Conservation (phyloP, 1,139 yeast species). For the Candida tetrigidarum region DNA sequence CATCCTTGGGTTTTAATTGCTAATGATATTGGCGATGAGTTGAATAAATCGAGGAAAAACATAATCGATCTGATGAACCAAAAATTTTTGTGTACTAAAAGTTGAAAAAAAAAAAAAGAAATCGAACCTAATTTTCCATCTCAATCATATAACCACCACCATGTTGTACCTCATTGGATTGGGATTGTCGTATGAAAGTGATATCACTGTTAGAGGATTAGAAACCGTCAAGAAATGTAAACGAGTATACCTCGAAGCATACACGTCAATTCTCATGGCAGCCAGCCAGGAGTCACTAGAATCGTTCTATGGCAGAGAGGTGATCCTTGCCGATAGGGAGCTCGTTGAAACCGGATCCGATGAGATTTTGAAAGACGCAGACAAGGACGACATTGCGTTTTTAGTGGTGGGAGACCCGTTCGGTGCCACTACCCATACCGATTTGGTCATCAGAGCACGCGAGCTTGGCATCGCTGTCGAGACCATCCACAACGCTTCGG, state of each 20-base stretch:
- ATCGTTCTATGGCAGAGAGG: conserved; percentile 81
- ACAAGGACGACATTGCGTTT: conserved; percentile 84
- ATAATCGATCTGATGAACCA: too few relatives aligned
- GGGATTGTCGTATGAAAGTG: conserved; percentile 87
- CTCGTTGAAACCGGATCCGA: conserved; percentile 91
- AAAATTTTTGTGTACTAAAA: too few relatives aligned
- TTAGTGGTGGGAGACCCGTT: conserved; percentile 97
- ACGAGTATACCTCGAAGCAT: conserved; percentile 92
- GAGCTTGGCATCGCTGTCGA: conserved; percentile 79
- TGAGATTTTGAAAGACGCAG: conserved; percentile 74
- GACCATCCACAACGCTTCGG: conserved; percentile 92
- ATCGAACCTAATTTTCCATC: too few relatives aligned
- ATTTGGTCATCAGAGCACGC: conserved; percentile 87
- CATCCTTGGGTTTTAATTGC: too few relatives aligned
- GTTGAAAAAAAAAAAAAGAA: too few relatives aligned
- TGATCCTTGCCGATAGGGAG: conserved; percentile 91
- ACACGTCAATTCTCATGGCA: conserved; percentile 94
- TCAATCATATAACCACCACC: not conserved
- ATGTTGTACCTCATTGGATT: conserved; percentile 76
- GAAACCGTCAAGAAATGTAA: conserved; percentile 82
- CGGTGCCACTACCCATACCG: conserved; percentile 98
- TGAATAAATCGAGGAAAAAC: too few relatives aligned
- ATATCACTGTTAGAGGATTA: conserved; percentile 93
- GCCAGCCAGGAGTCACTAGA: conserved; percentile 74
- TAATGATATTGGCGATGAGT: too few relatives aligned